Base-by-base conservation (phyloP, 2,329 filamentous ascomycete genomes). In the Phaeosphaeriaceae sp. region DNA sequence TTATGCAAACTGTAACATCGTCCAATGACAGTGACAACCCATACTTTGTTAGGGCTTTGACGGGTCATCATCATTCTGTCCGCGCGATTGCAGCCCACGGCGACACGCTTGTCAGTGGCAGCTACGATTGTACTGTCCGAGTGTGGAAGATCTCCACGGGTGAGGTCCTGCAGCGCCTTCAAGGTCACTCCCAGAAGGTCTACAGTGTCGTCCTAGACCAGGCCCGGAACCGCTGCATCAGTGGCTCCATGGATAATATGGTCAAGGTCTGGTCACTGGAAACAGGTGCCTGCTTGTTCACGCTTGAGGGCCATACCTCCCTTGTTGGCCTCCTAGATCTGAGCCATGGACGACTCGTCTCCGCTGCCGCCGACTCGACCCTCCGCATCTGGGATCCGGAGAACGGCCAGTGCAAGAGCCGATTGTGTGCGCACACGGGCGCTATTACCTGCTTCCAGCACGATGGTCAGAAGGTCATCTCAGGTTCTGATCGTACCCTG, bases 361-460 rank as follows among this genome's bases (percentile, higher is more conserved):
- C 93, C 3, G 95, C 95, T 0, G 95, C 95, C 6, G 95, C 95
- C 0, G 95, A 99, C 72, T 96, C 92, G 45, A 99, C 95, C 0
- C 84, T 99, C 17, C 88, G 95, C 45, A 97, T 99, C 56, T 99
- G 95, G 95, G 93, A 99, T 69, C 95, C 95, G 0, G 93, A 97
- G 74, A 93, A 86, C 46, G 95, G 95, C 7, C 89, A 91, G 64
- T 98, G 95, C 78, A 93, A 92, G 76, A 93, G 90, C 72, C 94
- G 91, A 11, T 83, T 99, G 57, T 94, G 90, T 67, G 95, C 95
- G 0, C 95, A 99, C 72, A 98, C 94, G 0, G 95, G 94, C 36
- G 95, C 95, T 21, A 99, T 99, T 64, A 99, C 95, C 4, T 99
- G 95, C 78, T 99, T 99, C 79, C 95, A 99, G 78, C 95, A 99